Base-by-base conservation (phyloP, 2,329 filamentous ascomycete genomes). In the Sarocladiaceae sp. region DNA sequence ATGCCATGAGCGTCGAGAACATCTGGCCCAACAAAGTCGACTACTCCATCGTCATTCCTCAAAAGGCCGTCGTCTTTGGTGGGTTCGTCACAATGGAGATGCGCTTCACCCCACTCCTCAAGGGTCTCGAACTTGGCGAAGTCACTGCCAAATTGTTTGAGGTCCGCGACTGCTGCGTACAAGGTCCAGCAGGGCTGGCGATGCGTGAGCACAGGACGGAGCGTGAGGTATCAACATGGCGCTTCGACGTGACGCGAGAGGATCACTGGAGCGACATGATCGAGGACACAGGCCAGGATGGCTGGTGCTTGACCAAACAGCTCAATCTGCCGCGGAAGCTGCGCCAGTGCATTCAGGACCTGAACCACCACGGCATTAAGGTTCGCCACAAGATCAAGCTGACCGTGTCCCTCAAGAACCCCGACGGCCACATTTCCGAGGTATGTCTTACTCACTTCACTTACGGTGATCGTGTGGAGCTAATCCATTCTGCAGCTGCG, bases 11-110 rank as follows among this genome's bases (percentile, higher is more conserved):
- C 50, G 90, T 97, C 51, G 90, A 96, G 64, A 96, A 96, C 58
- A 85, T 95, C 51, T 98, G 93, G 93, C 86, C 89, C 5, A 93
- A 95, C 69, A 98, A 98, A 71, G 79, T 97, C 55, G 88, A 95
- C 61, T 98, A 98, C 67, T 91, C 88, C 23, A 89, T 98, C 50
- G 81, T 88, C 47, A 87, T 95, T 10, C 91, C 93, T 0, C 90
- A 88, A 57, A 96, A 96, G 68, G 93, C 93, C 2, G 84, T 95
- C 44, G 85, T 95, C 15, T 95, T 96, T 56, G 93, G 93, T 41
- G 94, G 88, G n/a, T 76, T 76, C 18, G 82, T 97, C 40, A 80
- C 82, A 1, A 75, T 95, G 48, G 83, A 95, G 54, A 91, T 96
- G 68, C 81, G 86, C 50, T 82, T 97, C 50, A 87, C 89, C 2